phyloP scores from a whole-genome alignment of 75 land plant genomes.

The Gnetum montanum region DNA sequence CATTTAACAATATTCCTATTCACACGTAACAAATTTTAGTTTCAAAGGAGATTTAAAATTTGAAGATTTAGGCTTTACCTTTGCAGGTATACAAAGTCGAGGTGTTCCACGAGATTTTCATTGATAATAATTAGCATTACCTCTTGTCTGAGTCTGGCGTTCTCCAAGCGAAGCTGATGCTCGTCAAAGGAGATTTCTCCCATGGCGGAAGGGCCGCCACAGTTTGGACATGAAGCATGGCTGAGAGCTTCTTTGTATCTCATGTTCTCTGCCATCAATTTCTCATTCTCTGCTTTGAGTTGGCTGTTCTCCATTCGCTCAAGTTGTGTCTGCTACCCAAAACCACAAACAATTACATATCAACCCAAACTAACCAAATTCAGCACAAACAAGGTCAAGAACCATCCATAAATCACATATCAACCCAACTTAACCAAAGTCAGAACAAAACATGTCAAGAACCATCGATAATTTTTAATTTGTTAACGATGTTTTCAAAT shows the following conservation, averaged over 20 bases:
- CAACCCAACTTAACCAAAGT: background rate
- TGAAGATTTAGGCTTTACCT: too few species aligned
- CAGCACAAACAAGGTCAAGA: background rate
- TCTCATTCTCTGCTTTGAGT: slow-evolving; percentile 68
- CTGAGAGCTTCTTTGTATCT: slow-evolving; percentile 59
- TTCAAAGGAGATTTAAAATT: too few species aligned
- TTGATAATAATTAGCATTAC: too few species aligned
- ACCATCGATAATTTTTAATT: too few species aligned
- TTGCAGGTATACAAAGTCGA: too few species aligned
- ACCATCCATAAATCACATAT: too few species aligned
- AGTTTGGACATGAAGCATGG: slow-evolving; percentile 66
- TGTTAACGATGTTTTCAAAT: too few species aligned
- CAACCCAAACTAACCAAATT: background rate
- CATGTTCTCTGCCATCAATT: slow-evolving; percentile 65
- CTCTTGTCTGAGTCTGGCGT: slow-evolving; percentile 67
- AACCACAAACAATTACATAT: background rate
- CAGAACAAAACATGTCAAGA: background rate
- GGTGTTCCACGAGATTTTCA: too few species aligned
- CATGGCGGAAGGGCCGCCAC: slow-evolving; percentile 65
- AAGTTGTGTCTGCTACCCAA: slow-evolving; percentile 59
- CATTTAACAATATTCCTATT: too few species aligned
- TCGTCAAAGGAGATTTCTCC: slow-evolving; percentile 79
- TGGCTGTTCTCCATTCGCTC: slow-evolving; percentile 71
- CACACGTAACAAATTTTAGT: too few species aligned
- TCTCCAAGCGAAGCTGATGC: slow-evolving; percentile 70